Conservation (phyloP, 2,329 filamentous ascomycete genomes). For the Furcasterigmium furcatum region DNA sequence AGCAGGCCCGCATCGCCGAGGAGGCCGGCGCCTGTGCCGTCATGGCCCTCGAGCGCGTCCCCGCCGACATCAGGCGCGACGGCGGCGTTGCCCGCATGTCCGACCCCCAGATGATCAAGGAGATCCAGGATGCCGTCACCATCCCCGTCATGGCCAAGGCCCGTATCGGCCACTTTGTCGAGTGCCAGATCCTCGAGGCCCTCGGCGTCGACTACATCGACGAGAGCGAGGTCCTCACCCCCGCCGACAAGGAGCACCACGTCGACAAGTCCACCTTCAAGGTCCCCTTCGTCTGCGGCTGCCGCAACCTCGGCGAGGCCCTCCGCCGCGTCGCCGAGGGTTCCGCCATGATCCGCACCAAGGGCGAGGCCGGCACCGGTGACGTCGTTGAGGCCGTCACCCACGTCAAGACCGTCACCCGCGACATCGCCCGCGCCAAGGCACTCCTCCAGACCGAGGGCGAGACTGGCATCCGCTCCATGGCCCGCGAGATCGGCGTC, state of each 20-base stretch:
- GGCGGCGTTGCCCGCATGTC: slow-evolving; percentile 97
- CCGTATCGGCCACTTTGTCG: slow-evolving; percentile 94
- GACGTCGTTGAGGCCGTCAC: slow-evolving; percentile 95
- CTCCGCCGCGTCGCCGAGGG: slow-evolving; percentile 88
- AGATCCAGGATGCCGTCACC: slow-evolving; percentile 91
- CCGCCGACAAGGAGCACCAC: slow-evolving; percentile 86
- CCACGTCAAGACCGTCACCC: slow-evolving; percentile 89
- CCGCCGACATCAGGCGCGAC: slow-evolving; percentile 88
- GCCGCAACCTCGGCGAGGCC: slow-evolving; percentile 90
- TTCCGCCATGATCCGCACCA: slow-evolving; percentile 97
- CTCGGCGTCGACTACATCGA: slow-evolving; percentile 97
- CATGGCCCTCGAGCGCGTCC: slow-evolving; percentile 97
- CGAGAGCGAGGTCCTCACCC: slow-evolving; percentile 95
- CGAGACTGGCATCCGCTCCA: slow-evolving; percentile 55
- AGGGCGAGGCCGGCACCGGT: slow-evolving; percentile 95
- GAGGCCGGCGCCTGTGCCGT: slow-evolving; percentile 94
- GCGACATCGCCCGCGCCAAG: slow-evolving; percentile 77
- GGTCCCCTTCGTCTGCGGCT: slow-evolving; percentile 93
- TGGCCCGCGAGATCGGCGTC: slow-evolving; percentile 78
- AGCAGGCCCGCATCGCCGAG: slow-evolving; percentile 94
- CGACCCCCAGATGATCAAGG: slow-evolving; percentile 89
- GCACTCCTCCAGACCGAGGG: slow-evolving; percentile 61
- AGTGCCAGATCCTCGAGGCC: slow-evolving; percentile 96
- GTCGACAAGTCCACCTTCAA: slow-evolving; percentile 83
- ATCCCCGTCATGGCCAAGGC: slow-evolving; percentile 99